Evolutionary conservation across 441 rosid species (phyloP).

Genomic region (Capsella rubella): DNA sequence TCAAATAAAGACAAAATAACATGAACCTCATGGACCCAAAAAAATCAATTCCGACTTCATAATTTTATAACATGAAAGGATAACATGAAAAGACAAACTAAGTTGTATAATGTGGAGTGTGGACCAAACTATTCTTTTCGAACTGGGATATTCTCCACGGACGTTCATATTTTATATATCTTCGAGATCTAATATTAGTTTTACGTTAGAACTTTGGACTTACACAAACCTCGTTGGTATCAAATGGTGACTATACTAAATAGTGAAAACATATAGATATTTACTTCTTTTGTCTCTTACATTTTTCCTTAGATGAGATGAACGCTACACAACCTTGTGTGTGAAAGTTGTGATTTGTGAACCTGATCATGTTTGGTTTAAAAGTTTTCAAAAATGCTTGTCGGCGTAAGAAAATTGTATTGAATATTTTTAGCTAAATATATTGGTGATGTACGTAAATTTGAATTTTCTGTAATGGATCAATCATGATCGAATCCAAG

Average conservation of each 20-base stretch:
- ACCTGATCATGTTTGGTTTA: background rate
- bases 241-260: background rate
- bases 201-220: background rate
- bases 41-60: conserved; percentile 19
- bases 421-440: background rate
- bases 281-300: too few species aligned
- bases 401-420: background rate
- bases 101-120: conserved; percentile 10
- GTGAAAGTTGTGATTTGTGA: background rate
- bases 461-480: background rate
- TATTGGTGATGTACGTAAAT: background rate
- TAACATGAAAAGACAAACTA: conserved; percentile 6
- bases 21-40: conserved; percentile 36
- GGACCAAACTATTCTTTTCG: conserved; percentile 1
- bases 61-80: conserved; percentile 1
- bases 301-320: too few species aligned
- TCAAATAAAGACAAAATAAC: conserved; percentile 32
- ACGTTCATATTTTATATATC: background rate
- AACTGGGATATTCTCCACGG: background rate
- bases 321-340: background rate
- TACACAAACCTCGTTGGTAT: background rate
- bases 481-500: background rate
- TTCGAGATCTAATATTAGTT: background rate
- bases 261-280: too few species aligned
- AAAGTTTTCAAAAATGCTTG: background rate